These are phyloP conservation scores for Diplodia scrobiculata DNA, from an alignment of 2,329 filamentous ascomycete species.

Conservation along the genomic window DNA sequence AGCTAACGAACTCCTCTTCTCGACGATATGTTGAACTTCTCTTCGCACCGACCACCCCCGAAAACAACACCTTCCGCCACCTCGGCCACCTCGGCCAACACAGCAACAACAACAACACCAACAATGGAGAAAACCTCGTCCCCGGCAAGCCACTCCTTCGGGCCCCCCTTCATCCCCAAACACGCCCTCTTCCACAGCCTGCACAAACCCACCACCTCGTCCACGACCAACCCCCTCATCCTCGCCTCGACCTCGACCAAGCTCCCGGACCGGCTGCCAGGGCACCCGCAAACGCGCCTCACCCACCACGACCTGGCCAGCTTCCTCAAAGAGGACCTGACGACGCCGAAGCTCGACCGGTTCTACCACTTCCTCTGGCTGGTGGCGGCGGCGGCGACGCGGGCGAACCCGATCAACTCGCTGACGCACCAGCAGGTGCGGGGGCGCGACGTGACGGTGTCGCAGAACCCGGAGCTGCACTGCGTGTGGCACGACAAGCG, in stretches of 20 bases:
- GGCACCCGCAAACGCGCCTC: slow-evolving; percentile 7
- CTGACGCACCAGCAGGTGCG: slow-evolving; percentile 34
- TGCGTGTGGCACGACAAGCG: slow-evolving; percentile 33
- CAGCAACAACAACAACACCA: not conserved
- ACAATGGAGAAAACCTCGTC: slow-evolving; percentile 1
- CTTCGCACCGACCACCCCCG: not conserved
- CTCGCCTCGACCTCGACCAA: slow-evolving; percentile 7
- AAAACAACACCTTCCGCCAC: not conserved
- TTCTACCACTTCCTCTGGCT: slow-evolving; percentile 23
- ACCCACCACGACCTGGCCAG: slow-evolving; percentile 56
- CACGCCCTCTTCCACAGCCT: slow-evolving; percentile 13
- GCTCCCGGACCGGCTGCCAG: slow-evolving; percentile 35
- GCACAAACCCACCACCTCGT: not conserved
- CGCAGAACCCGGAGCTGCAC: slow-evolving; percentile 34
- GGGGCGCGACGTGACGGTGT: slow-evolving; percentile 32
- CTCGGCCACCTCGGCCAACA: not conserved
- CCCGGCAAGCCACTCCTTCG: not conserved
- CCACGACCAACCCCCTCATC: not conserved
- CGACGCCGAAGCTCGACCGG: slow-evolving; percentile 1
- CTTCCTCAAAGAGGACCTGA: not conserved
- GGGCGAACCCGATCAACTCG: slow-evolving; percentile 18
- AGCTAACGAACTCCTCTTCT: not conserved
- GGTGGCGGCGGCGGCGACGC: not conserved
- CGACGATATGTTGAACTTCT: not conserved
- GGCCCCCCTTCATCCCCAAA: slow-evolving; percentile 1